Conservation (phyloP, 768 basidiomycete genomes). For the Phylloporus sp. region DNA sequence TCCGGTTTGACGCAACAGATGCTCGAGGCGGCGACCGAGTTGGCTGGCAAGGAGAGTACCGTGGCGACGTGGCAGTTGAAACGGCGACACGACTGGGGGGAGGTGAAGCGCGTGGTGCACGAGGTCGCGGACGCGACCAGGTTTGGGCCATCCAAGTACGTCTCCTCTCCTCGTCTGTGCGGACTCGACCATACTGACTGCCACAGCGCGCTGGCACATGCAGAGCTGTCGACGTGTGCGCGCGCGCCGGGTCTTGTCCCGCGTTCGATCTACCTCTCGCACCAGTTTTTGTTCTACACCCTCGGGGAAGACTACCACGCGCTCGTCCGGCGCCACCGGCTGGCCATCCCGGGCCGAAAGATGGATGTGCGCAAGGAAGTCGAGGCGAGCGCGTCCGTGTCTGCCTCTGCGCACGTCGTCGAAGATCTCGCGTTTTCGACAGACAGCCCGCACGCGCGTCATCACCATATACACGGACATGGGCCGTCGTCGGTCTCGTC, state of each 20-base stretch:
- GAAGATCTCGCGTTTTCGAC: slow-evolving; percentile 15
- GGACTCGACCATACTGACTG: no score
- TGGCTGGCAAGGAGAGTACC: slow-evolving; percentile 35
- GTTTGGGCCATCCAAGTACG: slow-evolving; percentile 12
- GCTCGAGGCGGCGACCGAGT: slow-evolving; percentile 33
- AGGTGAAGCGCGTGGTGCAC: slow-evolving; percentile 37
- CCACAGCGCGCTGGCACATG: slow-evolving; percentile 56
- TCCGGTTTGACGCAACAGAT: slow-evolving; percentile 35
- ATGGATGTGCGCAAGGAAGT: slow-evolving; percentile 72
- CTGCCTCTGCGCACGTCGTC: slow-evolving; percentile 19
- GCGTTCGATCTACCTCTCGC: slow-evolving; percentile 73
- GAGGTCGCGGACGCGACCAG: slow-evolving; percentile 7
- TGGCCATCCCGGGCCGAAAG: slow-evolving; percentile 52
- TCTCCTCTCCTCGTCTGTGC: not conserved
- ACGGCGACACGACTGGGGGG: slow-evolving; percentile 47
- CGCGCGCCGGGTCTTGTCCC: slow-evolving; percentile 57
- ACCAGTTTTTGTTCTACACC: slow-evolving; percentile 78
- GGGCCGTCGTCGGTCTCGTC: slow-evolving; percentile 45
- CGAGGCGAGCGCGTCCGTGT: slow-evolving; percentile 50
- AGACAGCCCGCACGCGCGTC: slow-evolving; percentile 1
- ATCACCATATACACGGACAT: slow-evolving; percentile 39
- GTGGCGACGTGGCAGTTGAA: slow-evolving; percentile 66
- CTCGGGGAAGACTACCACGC: slow-evolving; percentile 77
- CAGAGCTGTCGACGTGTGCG: slow-evolving; percentile 76
- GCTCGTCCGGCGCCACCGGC: slow-evolving; percentile 58